Conservation (phyloP, 2,329 filamentous ascomycete species). For the Fusarium sp. region DNA sequence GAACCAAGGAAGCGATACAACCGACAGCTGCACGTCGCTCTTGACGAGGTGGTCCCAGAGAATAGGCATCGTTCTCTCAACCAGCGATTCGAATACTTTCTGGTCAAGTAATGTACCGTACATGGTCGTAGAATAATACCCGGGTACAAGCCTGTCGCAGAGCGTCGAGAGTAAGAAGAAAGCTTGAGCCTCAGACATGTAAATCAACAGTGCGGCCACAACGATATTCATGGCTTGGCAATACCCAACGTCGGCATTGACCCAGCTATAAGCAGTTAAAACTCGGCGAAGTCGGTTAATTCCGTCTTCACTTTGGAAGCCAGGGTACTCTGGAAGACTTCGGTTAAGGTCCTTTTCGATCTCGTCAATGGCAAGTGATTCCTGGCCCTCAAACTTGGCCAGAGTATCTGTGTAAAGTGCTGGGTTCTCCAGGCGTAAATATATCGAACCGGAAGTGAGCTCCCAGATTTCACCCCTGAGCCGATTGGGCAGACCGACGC, state of each 20-base stretch:
- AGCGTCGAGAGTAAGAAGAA: slow-evolving; percentile 93
- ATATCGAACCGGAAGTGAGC: slow-evolving; percentile 89
- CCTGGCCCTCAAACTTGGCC: slow-evolving; percentile 81
- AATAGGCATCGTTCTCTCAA: slow-evolving; percentile 99
- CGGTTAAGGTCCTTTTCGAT: slow-evolving; percentile 98
- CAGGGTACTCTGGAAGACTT: slow-evolving; percentile 95
- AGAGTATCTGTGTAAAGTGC: slow-evolving; percentile 86
- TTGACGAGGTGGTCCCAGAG: slow-evolving; percentile 98
- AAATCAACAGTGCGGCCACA: slow-evolving; percentile 96
- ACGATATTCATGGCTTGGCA: slow-evolving; percentile 99
- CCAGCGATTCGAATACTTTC: slow-evolving; percentile 95
- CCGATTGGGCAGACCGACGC: slow-evolving; percentile 93
- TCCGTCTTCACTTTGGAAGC: slow-evolving; percentile 95
- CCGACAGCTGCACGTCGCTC: slow-evolving; percentile 95
- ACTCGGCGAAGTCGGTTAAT: slow-evolving; percentile 91
- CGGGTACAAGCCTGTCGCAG: slow-evolving; percentile 91
- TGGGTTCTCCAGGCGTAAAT: slow-evolving; percentile 86
- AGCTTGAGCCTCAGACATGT: slow-evolving; percentile 95
- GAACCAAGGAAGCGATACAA: slow-evolving; percentile 98
- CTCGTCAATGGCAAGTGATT: slow-evolving; percentile 96
- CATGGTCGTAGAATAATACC: slow-evolving; percentile 99
- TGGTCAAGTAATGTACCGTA: slow-evolving; percentile 97
- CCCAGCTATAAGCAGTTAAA: slow-evolving; percentile 97
- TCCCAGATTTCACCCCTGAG: slow-evolving; percentile 97
- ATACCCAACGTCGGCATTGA: slow-evolving; percentile 93